Evolutionary conservation across 2,329 filamentous ascomycete genomes (phyloP).

Genomic region (Colletotrichum lindemuthianum): DNA sequence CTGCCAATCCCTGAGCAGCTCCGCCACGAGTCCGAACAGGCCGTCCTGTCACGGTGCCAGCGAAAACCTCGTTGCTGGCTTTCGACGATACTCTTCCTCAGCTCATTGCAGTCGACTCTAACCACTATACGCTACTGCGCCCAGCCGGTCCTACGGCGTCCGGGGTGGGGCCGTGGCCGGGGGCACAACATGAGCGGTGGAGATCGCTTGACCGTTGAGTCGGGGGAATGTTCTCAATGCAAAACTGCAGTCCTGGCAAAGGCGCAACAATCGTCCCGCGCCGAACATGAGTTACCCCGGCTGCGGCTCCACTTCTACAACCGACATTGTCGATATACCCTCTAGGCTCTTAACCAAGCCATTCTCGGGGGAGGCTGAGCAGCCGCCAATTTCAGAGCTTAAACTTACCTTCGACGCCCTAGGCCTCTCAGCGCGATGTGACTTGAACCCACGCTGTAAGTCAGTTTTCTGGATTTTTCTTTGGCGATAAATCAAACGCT

Average conservation of each 20-base stretch:
- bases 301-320: conserved; percentile 11
- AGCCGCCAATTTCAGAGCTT: conserved; percentile 7
- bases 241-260: conserved; percentile 20
- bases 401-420: conserved; percentile 9
- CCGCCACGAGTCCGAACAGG: not conserved
- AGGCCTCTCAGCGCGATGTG: not conserved
- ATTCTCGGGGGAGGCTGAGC: conserved; percentile 22
- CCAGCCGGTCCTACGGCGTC: conserved; percentile 15
- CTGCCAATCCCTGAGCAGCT: not conserved
- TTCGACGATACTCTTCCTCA: conserved; percentile 9
- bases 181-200: conserved; percentile 3
- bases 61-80: conserved; percentile 1
- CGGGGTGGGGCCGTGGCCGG: conserved; percentile 18
- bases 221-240: conserved; percentile 9
- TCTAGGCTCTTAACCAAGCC: not conserved
- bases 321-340: not conserved
- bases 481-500: not conserved
- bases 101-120: not conserved
- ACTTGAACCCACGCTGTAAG: not conserved
- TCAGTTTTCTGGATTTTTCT: not conserved
- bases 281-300: conserved; percentile 26
- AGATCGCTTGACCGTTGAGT: conserved; percentile 18
- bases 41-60: conserved; percentile 2
- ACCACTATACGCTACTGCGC: not conserved
- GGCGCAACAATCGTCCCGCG: conserved; percentile 27